Percentiles rank a stretch among this genome's conserved stretches.
These are phyloP conservation scores for Oryza meyeriana DNA, from an alignment of 176 grass and related monocot genomes.

Conservation along the genomic window DNA sequence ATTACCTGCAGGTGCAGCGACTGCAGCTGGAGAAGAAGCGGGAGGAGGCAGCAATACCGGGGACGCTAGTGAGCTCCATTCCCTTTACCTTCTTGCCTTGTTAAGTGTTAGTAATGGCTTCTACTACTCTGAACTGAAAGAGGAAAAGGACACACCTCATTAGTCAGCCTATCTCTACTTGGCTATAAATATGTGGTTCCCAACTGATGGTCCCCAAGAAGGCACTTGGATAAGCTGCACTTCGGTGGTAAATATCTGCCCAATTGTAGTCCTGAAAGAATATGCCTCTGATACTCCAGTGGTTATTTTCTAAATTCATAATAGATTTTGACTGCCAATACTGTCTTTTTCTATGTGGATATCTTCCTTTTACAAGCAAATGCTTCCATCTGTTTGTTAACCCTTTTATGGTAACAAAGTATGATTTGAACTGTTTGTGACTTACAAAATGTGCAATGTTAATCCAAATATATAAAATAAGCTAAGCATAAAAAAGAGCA, in stretches of 20 bases:
- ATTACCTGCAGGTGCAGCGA: constrained; percentile 32
- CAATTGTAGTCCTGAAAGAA: constrained; percentile 12
- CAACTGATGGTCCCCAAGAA: constrained; percentile 39
- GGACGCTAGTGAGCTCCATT: constrained; percentile 38
- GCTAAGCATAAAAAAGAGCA: background rate
- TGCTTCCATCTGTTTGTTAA: background rate
- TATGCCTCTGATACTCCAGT: background rate
- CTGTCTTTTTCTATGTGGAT: background rate
- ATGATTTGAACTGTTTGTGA: background rate
- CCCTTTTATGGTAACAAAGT: background rate
- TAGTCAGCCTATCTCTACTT: constrained; percentile 37
- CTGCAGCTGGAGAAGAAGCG: constrained; percentile 30
- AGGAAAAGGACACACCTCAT: constrained; percentile 12
- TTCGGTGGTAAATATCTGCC: constrained; percentile 30
- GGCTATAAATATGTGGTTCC: constrained; percentile 41
- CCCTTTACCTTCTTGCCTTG: constrained; percentile 21
- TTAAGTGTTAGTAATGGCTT: background rate
- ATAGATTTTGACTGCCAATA: background rate
- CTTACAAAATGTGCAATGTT: constrained; percentile 1
- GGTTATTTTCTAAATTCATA: constrained; percentile 21
- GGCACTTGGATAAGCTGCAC: constrained; percentile 37
- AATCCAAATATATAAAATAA: background rate
- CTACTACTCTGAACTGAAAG: constrained; percentile 12
- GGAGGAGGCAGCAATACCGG: constrained; percentile 33
- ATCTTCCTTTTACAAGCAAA: background rate